A percentile compares a stretch with the other conserved stretches of the same genome.
Evolutionary conservation across 331 rosid genomes (phyloP).

Genomic region (Quercus tomentella): DNA sequence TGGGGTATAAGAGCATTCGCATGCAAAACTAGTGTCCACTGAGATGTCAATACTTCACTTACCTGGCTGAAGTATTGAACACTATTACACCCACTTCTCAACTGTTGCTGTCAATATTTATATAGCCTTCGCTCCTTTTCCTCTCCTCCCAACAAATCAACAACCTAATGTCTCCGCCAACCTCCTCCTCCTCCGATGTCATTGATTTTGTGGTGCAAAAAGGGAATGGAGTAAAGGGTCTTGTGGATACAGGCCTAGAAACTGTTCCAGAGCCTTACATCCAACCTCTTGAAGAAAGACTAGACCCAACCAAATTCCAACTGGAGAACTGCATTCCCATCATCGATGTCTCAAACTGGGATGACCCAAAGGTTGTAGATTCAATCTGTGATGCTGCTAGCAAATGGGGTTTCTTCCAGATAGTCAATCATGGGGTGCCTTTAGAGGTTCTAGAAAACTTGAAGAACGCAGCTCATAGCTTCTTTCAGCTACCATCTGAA

Average conservation of each 20-base stretch:
- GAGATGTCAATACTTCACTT: too few species aligned
- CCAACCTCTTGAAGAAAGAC: slow-evolving; percentile 9
- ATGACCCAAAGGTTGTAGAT: slow-evolving; percentile 5
- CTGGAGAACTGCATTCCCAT: background rate
- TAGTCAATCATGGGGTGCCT: slow-evolving; percentile 19
- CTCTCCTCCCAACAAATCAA: background rate
- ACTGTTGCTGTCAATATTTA: too few species aligned
- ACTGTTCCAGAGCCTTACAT: background rate
- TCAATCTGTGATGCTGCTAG: slow-evolving; percentile 8
- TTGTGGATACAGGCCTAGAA: background rate
- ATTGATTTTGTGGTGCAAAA: slow-evolving; percentile 7
- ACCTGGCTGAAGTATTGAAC: too few species aligned
- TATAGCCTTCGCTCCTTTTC: too few species aligned
- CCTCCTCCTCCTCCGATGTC: background rate
- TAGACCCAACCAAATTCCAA: background rate
- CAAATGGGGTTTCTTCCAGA: slow-evolving; percentile 24
- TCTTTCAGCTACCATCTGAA: slow-evolving; percentile 7
- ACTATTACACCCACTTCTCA: too few species aligned
- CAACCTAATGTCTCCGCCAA: background rate
- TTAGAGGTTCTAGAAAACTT: background rate
- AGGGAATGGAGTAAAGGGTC: slow-evolving; percentile 15
- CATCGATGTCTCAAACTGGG: slow-evolving; percentile 18
- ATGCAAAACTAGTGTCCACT: too few species aligned
- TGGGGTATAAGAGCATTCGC: too few species aligned
- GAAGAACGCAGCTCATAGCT: background rate